Conservation (phyloP, 805 yeast genomes). For the Saturnispora sanitii region DNA sequence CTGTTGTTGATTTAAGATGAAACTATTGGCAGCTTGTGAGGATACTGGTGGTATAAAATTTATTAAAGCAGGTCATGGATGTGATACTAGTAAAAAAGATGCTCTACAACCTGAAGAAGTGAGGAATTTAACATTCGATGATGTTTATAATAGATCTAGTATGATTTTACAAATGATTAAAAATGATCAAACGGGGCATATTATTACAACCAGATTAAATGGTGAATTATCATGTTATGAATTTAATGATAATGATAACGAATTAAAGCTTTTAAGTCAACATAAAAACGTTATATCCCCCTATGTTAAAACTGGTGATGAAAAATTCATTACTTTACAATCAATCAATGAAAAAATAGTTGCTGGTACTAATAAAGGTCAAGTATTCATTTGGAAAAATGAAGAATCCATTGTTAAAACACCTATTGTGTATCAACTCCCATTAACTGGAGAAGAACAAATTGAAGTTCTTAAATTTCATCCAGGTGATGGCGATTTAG, state of each 20-base stretch:
- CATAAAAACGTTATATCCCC: constrained; percentile 4
- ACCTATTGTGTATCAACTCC: constrained; percentile 28
- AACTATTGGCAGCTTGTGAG: constrained; percentile 50
- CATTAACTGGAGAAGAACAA: constrained; percentile 25
- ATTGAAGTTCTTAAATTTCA: constrained; percentile 9
- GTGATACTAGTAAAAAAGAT: constrained; percentile 68
- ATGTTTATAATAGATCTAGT: constrained; percentile 20
- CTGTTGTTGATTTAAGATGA: constrained; percentile 32
- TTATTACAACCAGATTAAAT: constrained; percentile 34
- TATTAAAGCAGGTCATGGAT: constrained; percentile 51
- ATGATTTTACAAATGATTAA: constrained; percentile 27
- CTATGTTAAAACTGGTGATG: constrained; percentile 1
- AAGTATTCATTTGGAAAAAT: constrained; percentile 11
- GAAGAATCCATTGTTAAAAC: constrained; percentile 12
- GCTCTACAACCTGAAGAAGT: constrained; percentile 55
- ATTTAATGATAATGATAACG: constrained; percentile 7
- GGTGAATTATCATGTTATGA: constrained; percentile 36
- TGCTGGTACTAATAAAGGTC: constrained; percentile 12
- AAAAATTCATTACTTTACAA: constrained; percentile 20
- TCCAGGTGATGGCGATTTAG: constrained; percentile 32
- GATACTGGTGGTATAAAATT: constrained; percentile 62
- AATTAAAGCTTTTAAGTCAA: constrained; percentile 7
- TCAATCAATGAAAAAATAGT: constrained; percentile 5
- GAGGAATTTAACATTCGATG: constrained; percentile 21
- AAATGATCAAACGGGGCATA: constrained; percentile 23